Base-by-base conservation (phyloP, 1,284 basidiomycete species). In the Austroboletus niveus region DNA sequence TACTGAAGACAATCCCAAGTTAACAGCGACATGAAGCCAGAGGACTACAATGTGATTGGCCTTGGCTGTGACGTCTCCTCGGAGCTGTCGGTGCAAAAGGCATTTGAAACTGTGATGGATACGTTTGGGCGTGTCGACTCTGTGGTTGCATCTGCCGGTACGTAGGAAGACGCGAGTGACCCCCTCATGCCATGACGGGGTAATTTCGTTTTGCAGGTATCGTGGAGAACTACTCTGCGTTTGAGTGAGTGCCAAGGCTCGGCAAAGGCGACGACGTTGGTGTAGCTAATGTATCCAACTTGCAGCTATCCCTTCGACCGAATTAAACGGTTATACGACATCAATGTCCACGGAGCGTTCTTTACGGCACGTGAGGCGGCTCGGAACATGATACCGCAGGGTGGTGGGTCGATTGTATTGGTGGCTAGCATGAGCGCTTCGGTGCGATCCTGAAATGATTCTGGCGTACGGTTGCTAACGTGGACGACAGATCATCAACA, bases 281-380 rank as follows among this genome's bases (percentile, higher is more conserved):
- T 41, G 36, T 45, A 20, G 30, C 47, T 58, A 45, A 58, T 42
- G 47, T n/a, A 39, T 39, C 10, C 10, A 27, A 29, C 44, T 54
- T 24, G 39, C 53, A 89, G 88, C 51, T 92, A 96, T 74, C 93
- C 94, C 4, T 82, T 85, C 52, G 86, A 91, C 59, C 85, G 87
- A 54, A 84, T 92, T 60, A 87, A 86, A 69, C 83, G 84, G 42
- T 75, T 98, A 48, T 89, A 90, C 64, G 92, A 94, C 65, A 86
- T 98, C 76, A 98, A 98, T 68, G 89, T 98, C 49, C 92, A 96
- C 68, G 94, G 94, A 47, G 82, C 85, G 15, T 94, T 92, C 76
- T 96, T 88, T 75, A 96, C 94, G 31, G 95, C 96, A 4, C 85
- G 94, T 29, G 94, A 98, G 71, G 94, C 91, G 1, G 92, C 93